Conservation (phyloP, 192 early-diverging fungal species). For the Mortierella claussenii region DNA sequence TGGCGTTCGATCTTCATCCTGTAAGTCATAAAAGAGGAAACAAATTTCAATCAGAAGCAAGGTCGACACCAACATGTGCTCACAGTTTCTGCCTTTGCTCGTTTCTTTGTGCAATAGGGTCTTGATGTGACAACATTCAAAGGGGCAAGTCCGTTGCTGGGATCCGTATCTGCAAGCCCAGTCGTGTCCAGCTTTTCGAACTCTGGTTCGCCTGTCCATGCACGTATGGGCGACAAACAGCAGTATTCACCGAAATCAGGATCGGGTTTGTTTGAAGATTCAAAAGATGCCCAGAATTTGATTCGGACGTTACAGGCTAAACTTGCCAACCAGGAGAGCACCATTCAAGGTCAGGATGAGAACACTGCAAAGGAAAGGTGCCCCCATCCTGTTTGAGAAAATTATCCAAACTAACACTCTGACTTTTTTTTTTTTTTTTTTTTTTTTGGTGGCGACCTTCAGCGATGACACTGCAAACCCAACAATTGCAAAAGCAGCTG, state of each 20-base stretch:
- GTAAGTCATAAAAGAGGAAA: conserved; percentile 6
- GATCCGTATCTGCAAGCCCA: conserved; percentile 20
- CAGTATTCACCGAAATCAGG: conserved; percentile 25
- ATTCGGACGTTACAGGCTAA: conserved; percentile 28
- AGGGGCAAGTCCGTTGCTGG: background rate
- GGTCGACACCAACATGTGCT: background rate
- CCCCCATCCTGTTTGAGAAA: background rate
- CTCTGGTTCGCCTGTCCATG: conserved; percentile 23
- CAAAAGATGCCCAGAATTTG: conserved; percentile 15
- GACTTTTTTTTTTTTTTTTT: background rate
- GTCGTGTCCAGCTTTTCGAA: conserved; percentile 13
- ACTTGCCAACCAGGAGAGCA: conserved; percentile 14
- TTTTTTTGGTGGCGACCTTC: background rate
- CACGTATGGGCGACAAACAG: conserved; percentile 19
- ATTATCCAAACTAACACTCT: background rate
- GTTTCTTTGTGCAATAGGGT: conserved; percentile 10
- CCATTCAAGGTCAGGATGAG: conserved; percentile 19
- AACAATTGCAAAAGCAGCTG: conserved; percentile 22
- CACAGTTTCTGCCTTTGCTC: background rate
- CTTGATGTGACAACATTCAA: conserved; percentile 17
- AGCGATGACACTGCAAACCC: conserved; percentile 18
- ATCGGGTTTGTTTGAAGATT: background rate
- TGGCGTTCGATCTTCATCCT: conserved; percentile 21
- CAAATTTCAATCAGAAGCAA: background rate
- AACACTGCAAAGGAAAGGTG: background rate